Percentiles rank a stretch among this genome's conserved stretches.
phyloP scores from a whole-genome alignment of 192 early-diverging fungal genomes.

The Coemansia sp. region DNA sequence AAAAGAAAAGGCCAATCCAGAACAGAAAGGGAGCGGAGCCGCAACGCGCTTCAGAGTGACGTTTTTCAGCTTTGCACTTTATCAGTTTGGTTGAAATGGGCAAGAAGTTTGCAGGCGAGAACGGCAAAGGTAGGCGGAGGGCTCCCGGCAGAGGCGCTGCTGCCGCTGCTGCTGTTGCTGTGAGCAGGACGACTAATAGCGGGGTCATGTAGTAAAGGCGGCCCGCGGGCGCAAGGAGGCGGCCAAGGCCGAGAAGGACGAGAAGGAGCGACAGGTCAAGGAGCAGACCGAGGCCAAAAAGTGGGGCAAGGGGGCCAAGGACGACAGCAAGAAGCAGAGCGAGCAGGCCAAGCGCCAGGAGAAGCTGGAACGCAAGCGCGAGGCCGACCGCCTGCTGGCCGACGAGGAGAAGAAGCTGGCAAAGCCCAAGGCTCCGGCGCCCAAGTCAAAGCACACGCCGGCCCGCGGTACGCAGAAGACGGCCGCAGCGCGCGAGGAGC shows the following conservation, averaged over 20 bases:
- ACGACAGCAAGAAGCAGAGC: slow-evolving; percentile 57
- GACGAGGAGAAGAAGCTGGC: slow-evolving; percentile 54
- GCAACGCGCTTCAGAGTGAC: background rate
- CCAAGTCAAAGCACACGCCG: background rate
- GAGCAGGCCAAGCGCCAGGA: slow-evolving; percentile 52
- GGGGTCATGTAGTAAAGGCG: slow-evolving; percentile 46
- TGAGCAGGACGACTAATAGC: background rate
- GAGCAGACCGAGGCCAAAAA: slow-evolving; percentile 56
- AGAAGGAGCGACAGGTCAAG: slow-evolving; percentile 42
- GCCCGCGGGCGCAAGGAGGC: slow-evolving; percentile 73
- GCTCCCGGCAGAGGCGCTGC: background rate
- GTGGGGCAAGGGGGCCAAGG: slow-evolving; percentile 67
- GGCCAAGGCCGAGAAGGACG: slow-evolving; percentile 57
- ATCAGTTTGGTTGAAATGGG: slow-evolving; percentile 25
- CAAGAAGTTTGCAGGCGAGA: slow-evolving; percentile 54
- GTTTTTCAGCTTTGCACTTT: background rate
- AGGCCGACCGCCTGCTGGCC: slow-evolving; percentile 54
- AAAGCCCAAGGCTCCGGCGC: slow-evolving; percentile 6
- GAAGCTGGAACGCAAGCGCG: slow-evolving; percentile 52
- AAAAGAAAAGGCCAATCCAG: background rate
- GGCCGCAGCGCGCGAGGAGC: slow-evolving; percentile 7
- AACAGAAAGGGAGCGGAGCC: background rate
- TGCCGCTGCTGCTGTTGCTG: background rate
- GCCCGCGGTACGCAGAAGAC: slow-evolving; percentile 20
- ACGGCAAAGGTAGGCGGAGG: slow-evolving; percentile 51